A percentile compares a stretch with the other conserved stretches of the same genome.
phyloP scores from a whole-genome alignment of 2,329 filamentous ascomycete species.

The Byssothecium circinans region DNA sequence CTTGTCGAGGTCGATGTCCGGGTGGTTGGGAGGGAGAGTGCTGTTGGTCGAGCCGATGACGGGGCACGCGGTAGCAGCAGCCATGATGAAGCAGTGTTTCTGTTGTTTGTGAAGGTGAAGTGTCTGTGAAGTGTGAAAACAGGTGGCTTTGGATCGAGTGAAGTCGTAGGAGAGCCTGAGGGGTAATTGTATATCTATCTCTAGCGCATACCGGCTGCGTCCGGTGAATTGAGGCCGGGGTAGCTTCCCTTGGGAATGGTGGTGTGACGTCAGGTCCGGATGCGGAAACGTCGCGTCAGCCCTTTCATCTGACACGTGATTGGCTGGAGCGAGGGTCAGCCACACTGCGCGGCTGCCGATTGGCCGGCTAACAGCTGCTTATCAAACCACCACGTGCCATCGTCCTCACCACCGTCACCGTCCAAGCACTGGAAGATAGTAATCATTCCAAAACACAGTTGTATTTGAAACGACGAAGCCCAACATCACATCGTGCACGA shows the following conservation, averaged over 20 bases:
- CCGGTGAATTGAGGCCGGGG: background rate
- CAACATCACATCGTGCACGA: too few species aligned
- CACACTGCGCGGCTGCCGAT: background rate
- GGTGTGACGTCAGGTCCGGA: slow-evolving; percentile 2
- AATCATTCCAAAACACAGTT: too few species aligned
- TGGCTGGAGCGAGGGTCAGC: background rate
- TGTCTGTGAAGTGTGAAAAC: background rate
- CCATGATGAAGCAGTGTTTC: slow-evolving; percentile 1
- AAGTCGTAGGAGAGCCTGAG: background rate
- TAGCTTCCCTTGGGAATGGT: background rate
- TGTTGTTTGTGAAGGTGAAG: background rate
- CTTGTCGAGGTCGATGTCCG: slow-evolving; percentile 41
- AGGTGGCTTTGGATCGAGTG: too few species aligned
- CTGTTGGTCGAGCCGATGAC: slow-evolving; percentile 48
- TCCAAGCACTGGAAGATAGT: too few species aligned
- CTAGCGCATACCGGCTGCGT: background rate
- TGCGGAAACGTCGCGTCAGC: background rate
- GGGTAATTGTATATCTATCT: slow-evolving; percentile 1
- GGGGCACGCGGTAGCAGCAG: slow-evolving; percentile 17
- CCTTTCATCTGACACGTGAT: background rate
- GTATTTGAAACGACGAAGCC: too few species aligned
- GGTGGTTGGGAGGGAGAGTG: slow-evolving; percentile 49
- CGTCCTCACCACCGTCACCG: too few species aligned
- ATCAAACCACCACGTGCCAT: too few species aligned
- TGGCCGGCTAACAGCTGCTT: too few species aligned